Conservation (phyloP, 345 rosid genomes). For the Jatropha curcas region DNA sequence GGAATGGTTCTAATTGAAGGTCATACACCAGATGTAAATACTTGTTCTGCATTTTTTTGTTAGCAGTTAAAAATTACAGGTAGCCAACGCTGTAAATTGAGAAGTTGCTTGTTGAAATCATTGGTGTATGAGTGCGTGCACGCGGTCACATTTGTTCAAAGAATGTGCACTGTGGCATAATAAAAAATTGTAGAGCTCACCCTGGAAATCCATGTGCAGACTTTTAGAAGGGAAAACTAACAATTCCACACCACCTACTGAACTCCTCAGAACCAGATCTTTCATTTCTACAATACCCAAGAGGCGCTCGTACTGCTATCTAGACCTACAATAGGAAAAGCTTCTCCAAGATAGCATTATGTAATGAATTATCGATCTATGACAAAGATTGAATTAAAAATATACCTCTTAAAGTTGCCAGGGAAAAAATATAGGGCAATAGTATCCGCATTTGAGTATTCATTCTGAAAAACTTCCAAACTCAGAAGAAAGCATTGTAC, state of each 20-base stretch:
- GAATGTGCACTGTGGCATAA: neutral
- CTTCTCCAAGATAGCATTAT: neutral
- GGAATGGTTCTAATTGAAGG: neutral
- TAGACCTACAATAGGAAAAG: slow-evolving; percentile 15
- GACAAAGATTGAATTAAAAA: neutral
- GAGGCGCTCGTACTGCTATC: slow-evolving; percentile 1
- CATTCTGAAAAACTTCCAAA: slow-evolving; percentile 10
- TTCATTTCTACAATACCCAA: slow-evolving; percentile 8
- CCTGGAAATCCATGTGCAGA: neutral
- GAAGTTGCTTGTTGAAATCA: no score
- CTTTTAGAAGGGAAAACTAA: slow-evolving; percentile 15
- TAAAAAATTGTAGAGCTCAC: slow-evolving; percentile 1
- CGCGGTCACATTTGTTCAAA: neutral
- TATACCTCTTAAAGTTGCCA: slow-evolving; percentile 15
- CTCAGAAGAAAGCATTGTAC: slow-evolving; percentile 8
- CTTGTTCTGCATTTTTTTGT: no score
- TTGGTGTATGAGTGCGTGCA: no score
- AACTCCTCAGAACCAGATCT: slow-evolving; percentile 14
- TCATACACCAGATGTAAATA: no score
- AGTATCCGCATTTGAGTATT: neutral
- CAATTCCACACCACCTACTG: slow-evolving; percentile 10
- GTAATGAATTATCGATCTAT: neutral
- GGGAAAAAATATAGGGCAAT: slow-evolving; percentile 14
- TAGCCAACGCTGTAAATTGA: no score
- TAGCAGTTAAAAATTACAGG: no score